phyloP scores from a whole-genome alignment of 2,329 filamentous ascomycete species.

The Fusarium subglutinans region DNA sequence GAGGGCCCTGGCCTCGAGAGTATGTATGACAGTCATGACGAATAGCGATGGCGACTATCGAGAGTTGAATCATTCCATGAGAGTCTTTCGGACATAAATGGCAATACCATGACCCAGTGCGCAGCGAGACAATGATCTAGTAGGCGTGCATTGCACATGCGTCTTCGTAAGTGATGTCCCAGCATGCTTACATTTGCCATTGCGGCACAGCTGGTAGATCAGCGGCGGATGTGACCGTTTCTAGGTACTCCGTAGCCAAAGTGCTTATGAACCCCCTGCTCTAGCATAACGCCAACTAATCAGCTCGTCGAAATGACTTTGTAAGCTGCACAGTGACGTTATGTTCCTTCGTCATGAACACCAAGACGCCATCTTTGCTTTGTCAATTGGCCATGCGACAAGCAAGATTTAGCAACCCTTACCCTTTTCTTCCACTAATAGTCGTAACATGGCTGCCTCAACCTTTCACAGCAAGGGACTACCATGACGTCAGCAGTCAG shows the following conservation, averaged over 20 bases:
- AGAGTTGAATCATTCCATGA: rapidly evolving
- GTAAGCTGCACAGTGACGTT: background rate
- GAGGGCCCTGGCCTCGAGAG: background rate
- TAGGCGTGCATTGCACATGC: rapidly evolving
- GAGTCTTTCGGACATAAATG: too few species aligned
- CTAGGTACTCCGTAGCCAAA: rapidly evolving
- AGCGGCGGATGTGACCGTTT: background rate
- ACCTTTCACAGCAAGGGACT: too few species aligned
- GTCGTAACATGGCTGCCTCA: too few species aligned
- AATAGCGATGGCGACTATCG: rapidly evolving
- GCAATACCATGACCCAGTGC: too few species aligned
- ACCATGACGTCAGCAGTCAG: background rate
- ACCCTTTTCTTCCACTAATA: rapidly evolving
- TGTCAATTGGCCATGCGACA: background rate
- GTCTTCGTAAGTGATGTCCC: background rate
- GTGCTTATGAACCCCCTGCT: rapidly evolving
- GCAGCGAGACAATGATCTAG: background rate
- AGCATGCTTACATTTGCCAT: background rate
- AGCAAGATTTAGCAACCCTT: background rate
- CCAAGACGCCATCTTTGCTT: background rate
- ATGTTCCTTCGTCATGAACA: background rate
- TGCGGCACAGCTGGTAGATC: background rate
- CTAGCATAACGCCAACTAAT: rapidly evolving
- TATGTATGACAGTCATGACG: rapidly evolving
- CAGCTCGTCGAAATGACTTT: rapidly evolving